Percentiles rank a stretch among this genome's conserved stretches.
Conservation (phyloP, 768 basidiomycete species). For the Kwoniella dendrophila region DNA sequence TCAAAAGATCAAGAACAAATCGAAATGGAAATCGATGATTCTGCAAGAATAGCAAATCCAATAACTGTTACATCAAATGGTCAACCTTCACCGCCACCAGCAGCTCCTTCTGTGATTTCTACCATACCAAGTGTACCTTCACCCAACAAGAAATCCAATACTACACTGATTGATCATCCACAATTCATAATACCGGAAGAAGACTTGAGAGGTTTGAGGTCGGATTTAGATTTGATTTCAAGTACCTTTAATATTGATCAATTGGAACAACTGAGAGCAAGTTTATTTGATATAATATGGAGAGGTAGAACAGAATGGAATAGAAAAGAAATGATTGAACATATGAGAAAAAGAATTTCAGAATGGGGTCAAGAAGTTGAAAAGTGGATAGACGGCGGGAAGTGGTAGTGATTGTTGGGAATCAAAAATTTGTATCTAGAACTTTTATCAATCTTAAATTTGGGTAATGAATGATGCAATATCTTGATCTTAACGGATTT, state of each 20-base stretch:
- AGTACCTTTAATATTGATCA: constrained; percentile 74
- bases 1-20: too few species aligned
- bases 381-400: constrained; percentile 15
- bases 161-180: constrained; percentile 61
- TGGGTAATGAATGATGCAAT: too few species aligned
- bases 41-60: background rate
- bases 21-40: too few species aligned
- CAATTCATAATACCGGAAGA: constrained; percentile 70
- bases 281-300: constrained; percentile 80
- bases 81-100: background rate
- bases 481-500: too few species aligned
- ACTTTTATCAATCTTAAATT: too few species aligned
- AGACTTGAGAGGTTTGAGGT: constrained; percentile 61
- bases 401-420: too few species aligned
- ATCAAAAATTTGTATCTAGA: too few species aligned
- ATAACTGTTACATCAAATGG: background rate
- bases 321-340: constrained; percentile 66
- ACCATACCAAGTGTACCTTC: constrained; percentile 65
- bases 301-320: constrained; percentile 80
- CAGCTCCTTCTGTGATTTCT: constrained; percentile 10
- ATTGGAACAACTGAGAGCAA: constrained; percentile 89
- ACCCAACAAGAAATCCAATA: constrained; percentile 9
- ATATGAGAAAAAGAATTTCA: constrained; percentile 64
- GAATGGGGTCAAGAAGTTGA: constrained; percentile 70
- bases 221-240: constrained; percentile 64